Percentiles rank a stretch among this genome's conserved stretches.
Conservation (phyloP, 2,329 filamentous ascomycete species). For the Ceratocystis variospora region DNA sequence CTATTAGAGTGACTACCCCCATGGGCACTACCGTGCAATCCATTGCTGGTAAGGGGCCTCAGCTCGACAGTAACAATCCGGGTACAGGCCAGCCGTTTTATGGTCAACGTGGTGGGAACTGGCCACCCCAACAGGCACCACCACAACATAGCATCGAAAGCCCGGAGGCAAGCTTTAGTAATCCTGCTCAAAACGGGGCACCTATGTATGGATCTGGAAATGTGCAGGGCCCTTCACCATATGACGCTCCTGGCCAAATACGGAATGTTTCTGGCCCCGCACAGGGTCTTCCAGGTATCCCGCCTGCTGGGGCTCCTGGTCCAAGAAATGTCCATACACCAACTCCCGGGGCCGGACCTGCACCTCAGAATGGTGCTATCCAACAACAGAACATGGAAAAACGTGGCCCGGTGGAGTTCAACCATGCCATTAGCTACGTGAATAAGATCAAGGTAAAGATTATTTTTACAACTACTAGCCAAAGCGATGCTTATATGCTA, state of each 20-base stretch:
- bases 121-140: conserved; percentile 34
- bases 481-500: neutral
- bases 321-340: conserved; percentile 45
- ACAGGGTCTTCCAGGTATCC: conserved; percentile 18
- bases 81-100: conserved; percentile 34
- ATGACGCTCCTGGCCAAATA: conserved; percentile 25
- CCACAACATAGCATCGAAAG: conserved; percentile 43
- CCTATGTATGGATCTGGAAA: conserved; percentile 32
- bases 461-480: neutral
- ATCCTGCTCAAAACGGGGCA: conserved; percentile 39
- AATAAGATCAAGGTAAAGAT: conserved; percentile 91
- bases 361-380: conserved; percentile 47
- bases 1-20: conserved; percentile 89
- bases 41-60: conserved; percentile 44
- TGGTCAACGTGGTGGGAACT: conserved; percentile 36
- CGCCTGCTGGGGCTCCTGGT: conserved; percentile 27
- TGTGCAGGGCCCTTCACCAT: conserved; percentile 21
- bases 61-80: conserved; percentile 32
- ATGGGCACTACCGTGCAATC: conserved; percentile 94
- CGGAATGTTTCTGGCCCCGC: conserved; percentile 21
- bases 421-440: conserved; percentile 97
- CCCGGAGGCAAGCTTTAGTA: conserved; percentile 48
- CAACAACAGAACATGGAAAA: conserved; percentile 58
- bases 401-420: conserved; percentile 91
- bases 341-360: conserved; percentile 42